phyloP scores from a whole-genome alignment of 139 green algal genomes.

The Klebsormidium nitens region DNA sequence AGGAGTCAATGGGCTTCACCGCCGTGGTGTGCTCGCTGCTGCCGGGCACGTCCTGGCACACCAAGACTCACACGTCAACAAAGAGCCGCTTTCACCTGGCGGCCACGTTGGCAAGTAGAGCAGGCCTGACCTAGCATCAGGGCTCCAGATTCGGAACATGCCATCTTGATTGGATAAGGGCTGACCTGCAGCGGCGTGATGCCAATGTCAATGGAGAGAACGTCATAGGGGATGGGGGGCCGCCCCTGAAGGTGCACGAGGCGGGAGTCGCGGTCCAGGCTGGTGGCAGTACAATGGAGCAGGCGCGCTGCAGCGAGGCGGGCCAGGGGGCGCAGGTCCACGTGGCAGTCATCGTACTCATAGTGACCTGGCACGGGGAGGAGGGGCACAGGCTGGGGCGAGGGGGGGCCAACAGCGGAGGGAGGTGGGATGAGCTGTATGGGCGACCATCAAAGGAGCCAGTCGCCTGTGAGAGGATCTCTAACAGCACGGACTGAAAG shows the following conservation, averaged over 20 bases:
- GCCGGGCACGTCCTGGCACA: constrained; percentile 52
- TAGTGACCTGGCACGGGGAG: constrained; percentile 70
- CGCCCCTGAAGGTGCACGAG: constrained; percentile 45
- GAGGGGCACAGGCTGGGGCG: too few relatives aligned
- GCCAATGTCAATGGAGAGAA: constrained; percentile 85
- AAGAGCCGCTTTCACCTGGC: too few relatives aligned
- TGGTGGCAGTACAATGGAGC: constrained; percentile 63
- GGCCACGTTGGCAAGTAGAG: too few relatives aligned
- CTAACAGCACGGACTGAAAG: too few relatives aligned
- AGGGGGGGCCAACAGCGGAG: too few relatives aligned
- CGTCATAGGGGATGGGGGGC: constrained; percentile 75
- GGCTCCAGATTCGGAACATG: too few relatives aligned
- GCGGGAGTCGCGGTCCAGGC: constrained; percentile 25
- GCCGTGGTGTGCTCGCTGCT: constrained; percentile 57
- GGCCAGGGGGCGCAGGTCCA: constrained; percentile 75
- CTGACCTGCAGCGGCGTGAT: constrained; percentile 78
- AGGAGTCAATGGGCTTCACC: constrained; percentile 90
- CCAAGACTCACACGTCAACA: too few relatives aligned
- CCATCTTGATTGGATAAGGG: too few relatives aligned
- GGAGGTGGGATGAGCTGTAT: too few relatives aligned
- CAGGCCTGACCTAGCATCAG: too few relatives aligned
- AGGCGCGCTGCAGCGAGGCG: constrained; percentile 64
- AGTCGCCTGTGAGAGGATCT: too few relatives aligned
- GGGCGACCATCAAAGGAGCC: too few relatives aligned
- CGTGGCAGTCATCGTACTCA: constrained; percentile 83